Conservation (phyloP, 176 grass and related monocot species). For the Juncus inflexus region DNA sequence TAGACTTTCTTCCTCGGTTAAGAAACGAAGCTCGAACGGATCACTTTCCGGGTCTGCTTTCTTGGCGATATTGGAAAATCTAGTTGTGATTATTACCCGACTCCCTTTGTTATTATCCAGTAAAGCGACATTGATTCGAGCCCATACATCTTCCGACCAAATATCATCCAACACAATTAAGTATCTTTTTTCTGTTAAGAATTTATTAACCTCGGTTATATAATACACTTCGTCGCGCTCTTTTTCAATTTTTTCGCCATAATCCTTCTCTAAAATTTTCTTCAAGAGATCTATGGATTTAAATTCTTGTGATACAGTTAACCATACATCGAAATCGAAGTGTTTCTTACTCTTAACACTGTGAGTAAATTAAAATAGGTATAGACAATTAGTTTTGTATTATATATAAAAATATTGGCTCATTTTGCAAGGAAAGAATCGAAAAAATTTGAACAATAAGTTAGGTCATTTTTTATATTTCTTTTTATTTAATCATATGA, state of each 20-base stretch:
- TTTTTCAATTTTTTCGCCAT: neutral
- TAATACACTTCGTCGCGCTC: neutral
- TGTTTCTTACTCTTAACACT: neutral
- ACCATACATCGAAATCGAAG: neutral
- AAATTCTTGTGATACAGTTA: neutral
- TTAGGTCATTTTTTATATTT: no score
- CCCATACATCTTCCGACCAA: neutral
- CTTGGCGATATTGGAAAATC: neutral
- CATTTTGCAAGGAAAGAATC: no score
- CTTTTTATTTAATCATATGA: no score
- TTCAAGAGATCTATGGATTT: neutral
- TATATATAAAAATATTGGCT: no score
- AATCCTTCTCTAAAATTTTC: neutral
- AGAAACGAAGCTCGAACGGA: neutral
- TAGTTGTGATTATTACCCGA: constrained; percentile 9
- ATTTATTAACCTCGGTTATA: neutral
- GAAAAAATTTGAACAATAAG: no score
- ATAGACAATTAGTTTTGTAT: no score
- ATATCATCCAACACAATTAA: constrained; percentile 19
- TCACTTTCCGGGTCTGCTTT: neutral
- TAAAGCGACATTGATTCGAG: neutral
- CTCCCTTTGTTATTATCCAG: neutral
- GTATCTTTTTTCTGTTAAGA: neutral
- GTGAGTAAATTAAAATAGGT: no score
- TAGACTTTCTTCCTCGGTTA: neutral